Evolutionary conservation across 805 yeast genomes (phyloP).

Genomic region (Ogataea kodamae): DNA sequence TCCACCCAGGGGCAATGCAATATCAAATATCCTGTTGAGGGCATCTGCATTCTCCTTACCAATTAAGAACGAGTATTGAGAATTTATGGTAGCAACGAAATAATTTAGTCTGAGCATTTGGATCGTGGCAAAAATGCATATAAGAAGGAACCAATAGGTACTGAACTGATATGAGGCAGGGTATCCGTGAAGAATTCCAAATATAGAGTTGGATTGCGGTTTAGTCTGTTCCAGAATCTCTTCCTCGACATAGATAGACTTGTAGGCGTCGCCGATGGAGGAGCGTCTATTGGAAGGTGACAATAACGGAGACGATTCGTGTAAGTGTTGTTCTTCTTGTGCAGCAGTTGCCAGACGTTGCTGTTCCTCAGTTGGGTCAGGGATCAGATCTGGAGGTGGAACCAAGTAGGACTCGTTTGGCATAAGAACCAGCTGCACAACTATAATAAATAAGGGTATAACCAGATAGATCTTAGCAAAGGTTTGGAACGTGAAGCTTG

Average conservation of each 20-base stretch:
- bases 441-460: slow-evolving; percentile 47
- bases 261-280: slow-evolving; percentile 55
- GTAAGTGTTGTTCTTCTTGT: slow-evolving; percentile 25
- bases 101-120: slow-evolving; percentile 57
- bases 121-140: slow-evolving; percentile 48
- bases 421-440: slow-evolving; percentile 46
- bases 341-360: slow-evolving; percentile 27
- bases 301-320: slow-evolving; percentile 19
- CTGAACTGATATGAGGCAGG: slow-evolving; percentile 46
- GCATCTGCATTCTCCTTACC: slow-evolving; percentile 34
- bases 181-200: slow-evolving; percentile 53
- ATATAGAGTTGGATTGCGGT: slow-evolving; percentile 42
- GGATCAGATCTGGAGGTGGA: slow-evolving; percentile 34
- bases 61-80: slow-evolving; percentile 50
- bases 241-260: slow-evolving; percentile 50
- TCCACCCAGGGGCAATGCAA: slow-evolving; percentile 57
- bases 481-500: slow-evolving; percentile 38
- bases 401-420: slow-evolving; percentile 48
- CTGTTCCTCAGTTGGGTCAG: slow-evolving; percentile 30
- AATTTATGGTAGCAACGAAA: slow-evolving; percentile 54
- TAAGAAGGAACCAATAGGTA: slow-evolving; percentile 50
- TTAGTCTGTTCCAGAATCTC: slow-evolving; percentile 38
- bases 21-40: slow-evolving; percentile 47
- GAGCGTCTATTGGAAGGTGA: slow-evolving; percentile 39
- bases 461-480: slow-evolving; percentile 46